Evolutionary conservation across 192 early-diverging fungal genomes (phyloP).

Genomic region (Backusella parvicylindrica): DNA sequence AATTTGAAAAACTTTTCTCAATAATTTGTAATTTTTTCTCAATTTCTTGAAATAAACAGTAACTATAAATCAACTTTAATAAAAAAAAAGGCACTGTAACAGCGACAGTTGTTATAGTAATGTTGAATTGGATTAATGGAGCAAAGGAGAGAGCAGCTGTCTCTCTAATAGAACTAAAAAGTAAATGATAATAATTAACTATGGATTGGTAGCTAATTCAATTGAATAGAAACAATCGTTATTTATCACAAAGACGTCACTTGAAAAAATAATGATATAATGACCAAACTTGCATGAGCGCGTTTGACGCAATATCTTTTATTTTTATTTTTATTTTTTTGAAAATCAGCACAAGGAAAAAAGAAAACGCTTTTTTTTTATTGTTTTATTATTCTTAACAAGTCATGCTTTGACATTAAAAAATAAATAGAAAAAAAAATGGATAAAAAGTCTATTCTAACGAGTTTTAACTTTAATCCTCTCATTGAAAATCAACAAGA

Average conservation of each 20-base stretch:
- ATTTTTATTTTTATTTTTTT: not conserved
- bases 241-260: not conserved
- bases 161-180: not conserved
- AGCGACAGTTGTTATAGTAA: not conserved
- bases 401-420: not conserved
- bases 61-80: too few species aligned
- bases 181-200: not conserved
- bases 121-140: not conserved
- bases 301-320: not conserved
- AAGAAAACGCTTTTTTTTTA: not conserved
- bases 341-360: not conserved
- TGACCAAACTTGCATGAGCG: too few species aligned
- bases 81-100: too few species aligned
- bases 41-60: too few species aligned
- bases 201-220: not conserved
- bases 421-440: not conserved
- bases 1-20: too few species aligned
- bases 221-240: not conserved
- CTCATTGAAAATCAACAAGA: conserved; percentile 22
- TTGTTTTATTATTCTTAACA: not conserved
- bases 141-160: not conserved
- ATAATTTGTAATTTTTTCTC: too few species aligned
- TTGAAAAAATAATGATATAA: not conserved
- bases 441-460: conserved; percentile 22
- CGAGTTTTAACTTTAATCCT: conserved; percentile 39